These are phyloP conservation scores for Erythrophleum ivorense DNA, from an alignment of 331 rosid species.

Conservation along the genomic window DNA sequence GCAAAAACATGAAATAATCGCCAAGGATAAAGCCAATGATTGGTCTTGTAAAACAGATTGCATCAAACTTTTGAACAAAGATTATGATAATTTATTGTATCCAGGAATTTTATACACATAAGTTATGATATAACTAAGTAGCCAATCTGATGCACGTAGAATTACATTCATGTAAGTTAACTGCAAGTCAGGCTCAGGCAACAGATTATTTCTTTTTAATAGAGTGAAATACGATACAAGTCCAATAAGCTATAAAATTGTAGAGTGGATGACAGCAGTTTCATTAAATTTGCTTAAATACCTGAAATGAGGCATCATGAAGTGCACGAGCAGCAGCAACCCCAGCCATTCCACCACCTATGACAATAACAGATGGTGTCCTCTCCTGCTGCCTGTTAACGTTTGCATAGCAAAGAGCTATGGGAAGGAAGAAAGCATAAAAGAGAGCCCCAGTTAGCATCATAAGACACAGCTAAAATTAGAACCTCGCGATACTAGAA, in stretches of 20 bases:
- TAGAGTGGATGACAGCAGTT: neutral
- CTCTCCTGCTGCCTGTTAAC: slow-evolving; percentile 51
- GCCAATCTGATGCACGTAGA: neutral
- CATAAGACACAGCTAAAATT: slow-evolving; percentile 3
- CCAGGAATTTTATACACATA: neutral
- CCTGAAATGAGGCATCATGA: slow-evolving; percentile 89
- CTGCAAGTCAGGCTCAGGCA: neutral
- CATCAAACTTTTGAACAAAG: neutral
- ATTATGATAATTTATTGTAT: neutral
- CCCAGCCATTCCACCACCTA: slow-evolving; percentile 96
- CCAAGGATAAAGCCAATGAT: slow-evolving; percentile 6
- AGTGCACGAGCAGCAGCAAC: slow-evolving; percentile 94
- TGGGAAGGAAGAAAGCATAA: slow-evolving; percentile 6
- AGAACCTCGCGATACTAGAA: neutral
- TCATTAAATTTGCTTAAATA: slow-evolving; percentile 35
- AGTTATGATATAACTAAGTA: neutral
- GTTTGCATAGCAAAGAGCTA: slow-evolving; percentile 63
- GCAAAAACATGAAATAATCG: slow-evolving; percentile 25
- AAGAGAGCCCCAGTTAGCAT: slow-evolving; percentile 8
- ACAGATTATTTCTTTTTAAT: neutral
- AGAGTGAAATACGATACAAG: neutral
- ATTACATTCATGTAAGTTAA: neutral
- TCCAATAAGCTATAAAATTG: slow-evolving; percentile 1
- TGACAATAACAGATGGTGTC: slow-evolving; percentile 88
- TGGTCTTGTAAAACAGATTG: neutral